phyloP scores from a whole-genome alignment of 148 eudicot genomes.

The Linanthus parryae region DNA sequence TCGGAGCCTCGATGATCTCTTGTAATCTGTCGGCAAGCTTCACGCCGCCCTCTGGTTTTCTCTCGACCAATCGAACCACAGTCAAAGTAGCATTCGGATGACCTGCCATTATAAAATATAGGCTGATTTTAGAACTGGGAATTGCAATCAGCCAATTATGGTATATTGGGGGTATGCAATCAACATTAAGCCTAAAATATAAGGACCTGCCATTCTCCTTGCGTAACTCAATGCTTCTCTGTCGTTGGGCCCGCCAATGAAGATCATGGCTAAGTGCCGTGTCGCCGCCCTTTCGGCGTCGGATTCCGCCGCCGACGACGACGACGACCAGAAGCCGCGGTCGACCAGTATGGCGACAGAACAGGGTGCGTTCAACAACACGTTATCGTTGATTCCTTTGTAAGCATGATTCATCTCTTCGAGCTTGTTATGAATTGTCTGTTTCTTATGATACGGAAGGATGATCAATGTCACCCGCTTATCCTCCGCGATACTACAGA shows the following conservation, averaged over 20 bases:
- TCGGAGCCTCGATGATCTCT: background rate
- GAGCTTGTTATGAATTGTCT: conserved; percentile 12
- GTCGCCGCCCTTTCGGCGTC: background rate
- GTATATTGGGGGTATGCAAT: no score
- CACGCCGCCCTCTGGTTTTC: background rate
- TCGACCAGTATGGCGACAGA: conserved; percentile 15
- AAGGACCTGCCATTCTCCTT: conserved; percentile 11
- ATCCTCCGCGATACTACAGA: conserved; percentile 15
- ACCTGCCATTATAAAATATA: no score
- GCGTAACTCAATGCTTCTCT: conserved; percentile 19
- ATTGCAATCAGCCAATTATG: no score
- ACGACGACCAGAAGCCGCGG: conserved; percentile 8
- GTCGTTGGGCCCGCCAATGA: conserved; percentile 13
- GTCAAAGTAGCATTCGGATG: conserved; percentile 14
- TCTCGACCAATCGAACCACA: conserved; percentile 16
- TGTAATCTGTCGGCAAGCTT: background rate
- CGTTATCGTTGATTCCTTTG: conserved; percentile 12
- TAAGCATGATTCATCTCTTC: conserved; percentile 14
- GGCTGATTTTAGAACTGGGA: no score
- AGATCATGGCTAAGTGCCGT: conserved; percentile 8
- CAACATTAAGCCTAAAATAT: no score
- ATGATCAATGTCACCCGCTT: conserved; percentile 11
- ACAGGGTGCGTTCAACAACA: conserved; percentile 9
- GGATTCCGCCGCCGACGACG: background rate
- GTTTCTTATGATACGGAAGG: conserved; percentile 15